phyloP scores from a whole-genome alignment of 148 eudicot species.

The Chenopodium quinoa region DNA sequence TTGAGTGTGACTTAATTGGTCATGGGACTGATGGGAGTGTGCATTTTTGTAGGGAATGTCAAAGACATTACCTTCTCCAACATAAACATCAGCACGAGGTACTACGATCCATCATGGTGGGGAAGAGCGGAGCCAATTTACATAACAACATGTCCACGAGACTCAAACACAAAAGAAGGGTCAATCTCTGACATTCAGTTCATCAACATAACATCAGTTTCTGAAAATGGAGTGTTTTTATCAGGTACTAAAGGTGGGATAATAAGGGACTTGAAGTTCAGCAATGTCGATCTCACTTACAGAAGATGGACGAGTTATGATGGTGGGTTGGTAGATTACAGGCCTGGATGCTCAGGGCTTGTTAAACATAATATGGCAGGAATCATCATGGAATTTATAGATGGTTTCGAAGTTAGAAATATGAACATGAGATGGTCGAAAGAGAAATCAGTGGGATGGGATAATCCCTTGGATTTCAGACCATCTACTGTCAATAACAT shows the following conservation, averaged over 20 bases:
- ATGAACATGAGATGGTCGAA: slow-evolving; percentile 76
- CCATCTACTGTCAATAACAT: slow-evolving; percentile 77
- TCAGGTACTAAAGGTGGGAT: slow-evolving; percentile 67
- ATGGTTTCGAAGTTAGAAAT: slow-evolving; percentile 58
- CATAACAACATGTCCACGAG: slow-evolving; percentile 79
- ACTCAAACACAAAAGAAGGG: slow-evolving; percentile 48
- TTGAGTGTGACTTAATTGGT: not conserved
- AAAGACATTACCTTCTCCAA: slow-evolving; percentile 87
- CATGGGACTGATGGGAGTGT: not conserved
- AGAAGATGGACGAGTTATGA: slow-evolving; percentile 69
- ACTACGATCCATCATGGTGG: slow-evolving; percentile 98
- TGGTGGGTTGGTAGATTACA: slow-evolving; percentile 86
- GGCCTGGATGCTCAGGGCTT: slow-evolving; percentile 89
- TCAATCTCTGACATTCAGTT: slow-evolving; percentile 63
- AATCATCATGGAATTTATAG: slow-evolving; percentile 74
- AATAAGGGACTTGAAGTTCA: slow-evolving; percentile 52
- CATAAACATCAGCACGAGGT: slow-evolving; percentile 87
- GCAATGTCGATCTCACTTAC: slow-evolving; percentile 57
- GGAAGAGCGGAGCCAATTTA: slow-evolving; percentile 96
- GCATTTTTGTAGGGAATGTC: slow-evolving; percentile 65
- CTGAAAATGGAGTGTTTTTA: slow-evolving; percentile 83
- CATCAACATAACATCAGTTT: slow-evolving; percentile 74
- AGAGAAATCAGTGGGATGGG: slow-evolving; percentile 52
- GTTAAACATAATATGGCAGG: slow-evolving; percentile 79
- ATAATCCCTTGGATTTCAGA: slow-evolving; percentile 74